Evolutionary conservation across 2,329 filamentous ascomycete species (phyloP), one percentile per base, ranked within the genome.

Genomic region (Talaromyces amestolkiae): DNA sequence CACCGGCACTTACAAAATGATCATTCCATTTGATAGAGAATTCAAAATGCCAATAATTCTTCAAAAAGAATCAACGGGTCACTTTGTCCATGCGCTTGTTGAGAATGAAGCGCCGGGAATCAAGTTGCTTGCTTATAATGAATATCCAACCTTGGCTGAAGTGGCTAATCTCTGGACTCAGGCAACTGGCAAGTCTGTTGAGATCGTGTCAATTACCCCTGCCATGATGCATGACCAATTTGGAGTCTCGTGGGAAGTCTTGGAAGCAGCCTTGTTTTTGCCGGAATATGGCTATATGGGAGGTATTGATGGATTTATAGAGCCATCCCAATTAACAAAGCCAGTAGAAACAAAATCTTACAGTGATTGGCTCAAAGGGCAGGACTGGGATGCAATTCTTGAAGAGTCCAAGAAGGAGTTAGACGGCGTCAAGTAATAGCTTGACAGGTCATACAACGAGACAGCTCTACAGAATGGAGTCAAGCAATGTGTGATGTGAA

Each of bases 261-360:
- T 82, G 8, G 73, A 81, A 22, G 77, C 72, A 0, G 68, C 74
- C 7, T 70, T 68, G 79, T 77, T 39, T 63, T 80, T 53, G 70
- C 58, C 67, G 0, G 80, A 83, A 63, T 80, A 74, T 65, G 77
- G 77, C 2, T 84, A 81, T 58, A 77, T 71, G 2, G 72, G 35
- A n/a, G 49, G 49, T 7, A 27, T 63, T 10, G 37, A 63, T 45
- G 31, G 58, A 1, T 51, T 17, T 17, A 77, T 82, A 31, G 72
- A 76, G 24, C 80, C 82, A 0, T 22, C 61, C 11, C 73, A 82
- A 58, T 65, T 84, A 65, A 81, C 65, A 49, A 41, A 39, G n/a
- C n/a, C 17, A 7, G 45, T 63, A 10, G 4, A 53, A 39, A 65
- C 63, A 0, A 54, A 61, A 22, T 58, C 66, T 0, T 72, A 72